Evolutionary conservation across 225 moss, liverwort and hornwort genomes (phyloP).

Genomic region (Sphagnum tenellum): DNA sequence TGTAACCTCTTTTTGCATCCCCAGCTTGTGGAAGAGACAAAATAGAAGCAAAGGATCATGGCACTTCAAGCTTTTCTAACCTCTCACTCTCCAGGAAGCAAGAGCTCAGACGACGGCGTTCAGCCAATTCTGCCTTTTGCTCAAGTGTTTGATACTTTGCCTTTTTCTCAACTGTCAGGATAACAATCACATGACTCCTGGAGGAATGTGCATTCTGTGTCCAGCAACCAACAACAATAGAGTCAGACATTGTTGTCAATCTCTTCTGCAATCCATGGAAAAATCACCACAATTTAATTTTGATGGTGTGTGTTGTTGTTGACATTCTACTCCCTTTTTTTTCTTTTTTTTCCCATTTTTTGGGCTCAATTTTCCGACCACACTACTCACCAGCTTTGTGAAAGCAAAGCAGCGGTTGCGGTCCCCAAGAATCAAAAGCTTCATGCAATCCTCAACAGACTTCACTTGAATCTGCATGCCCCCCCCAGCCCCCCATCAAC

Average conservation of each 20-base stretch:
- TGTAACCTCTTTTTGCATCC: no score
- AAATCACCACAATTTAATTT: no score
- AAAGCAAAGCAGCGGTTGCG: constrained; percentile 73
- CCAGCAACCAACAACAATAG: background rate
- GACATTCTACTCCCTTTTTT: no score
- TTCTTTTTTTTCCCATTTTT: no score
- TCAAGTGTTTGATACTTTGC: constrained; percentile 30
- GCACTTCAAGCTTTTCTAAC: constrained; percentile 14
- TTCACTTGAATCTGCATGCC: constrained; percentile 50
- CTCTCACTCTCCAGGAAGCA: constrained; percentile 66
- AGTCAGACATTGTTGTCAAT: background rate
- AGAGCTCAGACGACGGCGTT: constrained; percentile 36
- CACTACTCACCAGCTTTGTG: constrained; percentile 57
- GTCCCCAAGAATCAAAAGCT: constrained; percentile 65
- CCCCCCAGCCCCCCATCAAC: background rate
- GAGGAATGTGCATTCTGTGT: constrained; percentile 87
- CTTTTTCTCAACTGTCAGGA: constrained; percentile 77
- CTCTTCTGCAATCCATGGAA: background rate
- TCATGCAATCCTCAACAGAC: constrained; percentile 66
- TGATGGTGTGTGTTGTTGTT: no score
- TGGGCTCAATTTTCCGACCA: no score
- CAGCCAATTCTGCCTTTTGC: constrained; percentile 28
- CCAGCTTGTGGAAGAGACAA: no score
- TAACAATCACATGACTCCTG: constrained; percentile 85
- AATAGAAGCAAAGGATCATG: no score